Conservation (phyloP, 2,329 filamentous ascomycete genomes). For the Onygenales sp. region DNA sequence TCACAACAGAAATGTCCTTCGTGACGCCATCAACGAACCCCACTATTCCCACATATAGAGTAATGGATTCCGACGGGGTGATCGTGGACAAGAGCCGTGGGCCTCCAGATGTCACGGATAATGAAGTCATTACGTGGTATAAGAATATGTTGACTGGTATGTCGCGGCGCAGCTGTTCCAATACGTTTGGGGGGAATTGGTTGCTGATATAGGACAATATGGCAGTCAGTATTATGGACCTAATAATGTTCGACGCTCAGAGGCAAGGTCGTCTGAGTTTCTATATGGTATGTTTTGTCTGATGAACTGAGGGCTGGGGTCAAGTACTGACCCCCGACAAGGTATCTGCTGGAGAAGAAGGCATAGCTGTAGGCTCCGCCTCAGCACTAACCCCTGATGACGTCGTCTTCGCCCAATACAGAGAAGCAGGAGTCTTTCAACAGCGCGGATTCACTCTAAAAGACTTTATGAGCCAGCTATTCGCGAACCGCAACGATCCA, state of each 20-base stretch:
- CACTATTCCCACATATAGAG: slow-evolving; percentile 82
- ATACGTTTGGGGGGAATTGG: not conserved
- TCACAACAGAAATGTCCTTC: slow-evolving; percentile 72
- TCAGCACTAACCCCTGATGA: slow-evolving; percentile 76
- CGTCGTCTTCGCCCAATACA: slow-evolving; percentile 88
- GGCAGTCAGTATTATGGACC: slow-evolving; percentile 73
- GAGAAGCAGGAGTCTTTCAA: slow-evolving; percentile 83
- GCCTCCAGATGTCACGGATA: slow-evolving; percentile 54
- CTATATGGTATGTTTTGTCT: slow-evolving; percentile 64
- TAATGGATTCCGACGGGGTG: slow-evolving; percentile 78
- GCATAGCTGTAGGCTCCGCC: slow-evolving; percentile 80
- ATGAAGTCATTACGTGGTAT: slow-evolving; percentile 53
- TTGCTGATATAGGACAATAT: not conserved
- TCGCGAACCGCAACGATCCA: slow-evolving; percentile 72
- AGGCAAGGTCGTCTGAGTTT: slow-evolving; percentile 88
- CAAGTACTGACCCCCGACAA: slow-evolving; percentile 14
- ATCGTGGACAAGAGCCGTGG: slow-evolving; percentile 66
- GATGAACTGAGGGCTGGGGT: not conserved
- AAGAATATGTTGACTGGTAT: slow-evolving; percentile 53
- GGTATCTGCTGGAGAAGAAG: slow-evolving; percentile 83
- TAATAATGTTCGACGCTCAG: slow-evolving; percentile 97
- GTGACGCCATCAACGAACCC: slow-evolving; percentile 60
- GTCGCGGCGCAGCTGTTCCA: slow-evolving; percentile 9
- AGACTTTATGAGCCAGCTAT: slow-evolving; percentile 93
- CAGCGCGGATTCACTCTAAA: slow-evolving; percentile 78